These are phyloP conservation scores for Phaeodactylum tricornutum DNA, from an alignment of 108 stramenopile genomes.

Conservation along the genomic window DNA sequence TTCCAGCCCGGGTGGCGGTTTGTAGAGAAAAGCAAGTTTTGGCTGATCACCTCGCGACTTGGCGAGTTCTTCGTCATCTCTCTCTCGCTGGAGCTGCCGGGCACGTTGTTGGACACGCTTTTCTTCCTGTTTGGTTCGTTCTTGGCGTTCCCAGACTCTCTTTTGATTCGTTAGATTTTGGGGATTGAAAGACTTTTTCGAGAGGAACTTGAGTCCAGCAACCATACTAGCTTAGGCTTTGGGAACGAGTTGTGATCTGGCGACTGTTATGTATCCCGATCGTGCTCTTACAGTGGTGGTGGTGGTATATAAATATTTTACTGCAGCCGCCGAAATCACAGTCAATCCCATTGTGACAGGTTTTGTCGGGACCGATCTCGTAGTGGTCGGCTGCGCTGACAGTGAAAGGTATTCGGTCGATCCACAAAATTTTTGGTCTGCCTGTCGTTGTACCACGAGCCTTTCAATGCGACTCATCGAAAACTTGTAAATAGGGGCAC, in stretches of 20 bases:
- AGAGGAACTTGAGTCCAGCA: conserved; percentile 70
- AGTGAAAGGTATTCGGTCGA: no score
- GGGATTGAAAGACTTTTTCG: conserved; percentile 81
- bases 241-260: not conserved
- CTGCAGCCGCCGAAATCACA: no score
- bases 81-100: conserved; percentile 58
- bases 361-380: no score
- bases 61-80: conserved; percentile 77
- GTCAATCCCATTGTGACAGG: no score
- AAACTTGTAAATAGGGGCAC: no score
- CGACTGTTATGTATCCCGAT: no score
- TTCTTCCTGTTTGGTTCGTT: conserved; percentile 41
- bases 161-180: conserved; percentile 64
- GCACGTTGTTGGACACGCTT: conserved; percentile 43
- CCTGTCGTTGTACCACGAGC: no score
- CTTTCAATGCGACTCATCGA: no score
- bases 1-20: conserved; percentile 53
- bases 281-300: no score
- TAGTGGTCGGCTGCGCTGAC: no score
- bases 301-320: no score
- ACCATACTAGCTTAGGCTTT: conserved; percentile 50
- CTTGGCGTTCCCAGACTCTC: conserved; percentile 65
- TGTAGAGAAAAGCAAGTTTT: conserved; percentile 73
- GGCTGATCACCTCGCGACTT: conserved; percentile 42
- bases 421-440: no score